A percentile compares a stretch with the other conserved stretches of the same genome.
These are phyloP conservation scores for Monosporascus sp. DNA, from an alignment of 2,329 filamentous ascomycete genomes.

Conservation along the genomic window DNA sequence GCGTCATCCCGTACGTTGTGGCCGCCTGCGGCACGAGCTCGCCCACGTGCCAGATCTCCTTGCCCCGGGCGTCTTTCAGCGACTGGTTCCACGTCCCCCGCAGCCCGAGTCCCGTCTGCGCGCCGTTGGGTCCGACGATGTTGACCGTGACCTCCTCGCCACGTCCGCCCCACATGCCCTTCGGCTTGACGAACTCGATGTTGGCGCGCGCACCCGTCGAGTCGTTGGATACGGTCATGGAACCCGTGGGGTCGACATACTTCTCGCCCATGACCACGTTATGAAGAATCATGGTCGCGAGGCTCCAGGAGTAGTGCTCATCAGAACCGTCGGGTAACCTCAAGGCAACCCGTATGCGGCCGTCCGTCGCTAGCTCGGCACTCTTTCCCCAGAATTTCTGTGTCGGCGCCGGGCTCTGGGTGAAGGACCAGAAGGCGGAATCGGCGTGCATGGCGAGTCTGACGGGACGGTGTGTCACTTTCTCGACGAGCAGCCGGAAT, in stretches of 20 bases:
- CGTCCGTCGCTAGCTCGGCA: constrained; percentile 89
- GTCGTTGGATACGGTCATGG: constrained; percentile 81
- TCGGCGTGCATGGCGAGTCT: constrained; percentile 92
- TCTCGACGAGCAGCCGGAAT: constrained; percentile 90
- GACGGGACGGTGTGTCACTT: constrained; percentile 88
- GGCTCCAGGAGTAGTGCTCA: constrained; percentile 83
- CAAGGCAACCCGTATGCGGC: constrained; percentile 72
- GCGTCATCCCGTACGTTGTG: constrained; percentile 81
- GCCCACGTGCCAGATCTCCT: constrained; percentile 74
- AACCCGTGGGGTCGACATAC: constrained; percentile 91
- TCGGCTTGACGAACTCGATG: constrained; percentile 79
- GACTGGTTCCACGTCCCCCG: constrained; percentile 79
- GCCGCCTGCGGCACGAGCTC: constrained; percentile 71
- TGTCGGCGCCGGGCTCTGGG: constrained; percentile 79
- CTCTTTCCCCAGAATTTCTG: constrained; percentile 99
- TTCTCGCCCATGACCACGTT: constrained; percentile 98
- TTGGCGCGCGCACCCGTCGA: constrained; percentile 74
- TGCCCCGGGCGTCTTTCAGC: constrained; percentile 52
- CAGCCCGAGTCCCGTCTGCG: constrained; percentile 61
- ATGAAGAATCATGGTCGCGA: constrained; percentile 83
- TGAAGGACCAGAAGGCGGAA: constrained; percentile 74
- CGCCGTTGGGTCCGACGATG: constrained; percentile 61
- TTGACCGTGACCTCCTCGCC: constrained; percentile 84
- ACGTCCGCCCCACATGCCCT: constrained; percentile 94
- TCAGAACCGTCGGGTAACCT: constrained; percentile 59